phyloP scores from a whole-genome alignment of 1,139 yeast genomes.

The Geotrichum reessii region DNA sequence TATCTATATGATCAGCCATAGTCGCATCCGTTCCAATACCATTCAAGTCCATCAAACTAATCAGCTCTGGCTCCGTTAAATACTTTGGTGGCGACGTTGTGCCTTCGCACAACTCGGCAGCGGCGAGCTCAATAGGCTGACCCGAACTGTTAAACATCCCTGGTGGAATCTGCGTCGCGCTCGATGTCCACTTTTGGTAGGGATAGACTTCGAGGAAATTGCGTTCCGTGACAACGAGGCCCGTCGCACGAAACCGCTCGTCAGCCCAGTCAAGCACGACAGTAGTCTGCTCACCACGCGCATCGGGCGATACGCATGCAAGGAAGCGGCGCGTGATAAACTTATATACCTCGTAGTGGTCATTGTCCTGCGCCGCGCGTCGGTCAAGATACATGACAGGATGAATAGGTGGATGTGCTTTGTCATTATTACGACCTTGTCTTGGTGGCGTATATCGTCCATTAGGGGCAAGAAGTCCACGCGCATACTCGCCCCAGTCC shows the following conservation, averaged over 20 bases:
- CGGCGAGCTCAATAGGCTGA: slow-evolving; percentile 49
- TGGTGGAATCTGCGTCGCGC: slow-evolving; percentile 55
- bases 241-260: slow-evolving; percentile 65
- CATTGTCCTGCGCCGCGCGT: slow-evolving; percentile 39
- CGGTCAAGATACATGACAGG: slow-evolving; percentile 47
- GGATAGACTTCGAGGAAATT: slow-evolving; percentile 69
- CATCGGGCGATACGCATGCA: slow-evolving; percentile 91
- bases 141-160: slow-evolving; percentile 44
- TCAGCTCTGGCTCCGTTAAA: slow-evolving; percentile 87
- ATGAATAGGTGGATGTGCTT: slow-evolving; percentile 98
- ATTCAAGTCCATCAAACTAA: slow-evolving; percentile 91
- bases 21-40: slow-evolving; percentile 99
- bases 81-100: slow-evolving; percentile 73
- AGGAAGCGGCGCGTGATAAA: slow-evolving; percentile 80
- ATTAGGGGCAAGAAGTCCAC: slow-evolving; percentile 30
- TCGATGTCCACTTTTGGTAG: slow-evolving; percentile 70
- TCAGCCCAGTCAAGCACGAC: slow-evolving; percentile 69
- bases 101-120: slow-evolving; percentile 63
- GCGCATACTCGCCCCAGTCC: slow-evolving; percentile 49
- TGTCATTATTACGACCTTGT: slow-evolving; percentile 77
- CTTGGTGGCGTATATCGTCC: slow-evolving; percentile 54
- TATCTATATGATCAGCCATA: slow-evolving; percentile 94
- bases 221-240: slow-evolving; percentile 62
- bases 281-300: slow-evolving; percentile 65
- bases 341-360: slow-evolving; percentile 72